Conservation (phyloP, 805 yeast species). For the Kuraishia floccosa region DNA sequence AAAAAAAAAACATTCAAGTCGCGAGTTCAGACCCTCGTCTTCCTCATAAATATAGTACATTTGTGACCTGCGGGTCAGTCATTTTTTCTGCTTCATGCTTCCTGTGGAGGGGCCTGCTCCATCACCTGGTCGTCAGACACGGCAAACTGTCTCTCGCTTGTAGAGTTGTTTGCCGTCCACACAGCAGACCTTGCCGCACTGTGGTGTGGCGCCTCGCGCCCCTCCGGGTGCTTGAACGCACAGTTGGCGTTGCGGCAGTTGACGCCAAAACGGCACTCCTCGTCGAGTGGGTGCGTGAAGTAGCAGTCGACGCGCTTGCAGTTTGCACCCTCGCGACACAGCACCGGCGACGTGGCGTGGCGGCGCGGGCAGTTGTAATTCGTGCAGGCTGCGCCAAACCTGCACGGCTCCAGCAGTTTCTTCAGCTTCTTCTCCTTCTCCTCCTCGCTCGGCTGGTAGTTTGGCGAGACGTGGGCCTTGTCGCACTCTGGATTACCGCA, state of each 20-base stretch:
- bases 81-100: too few relatives aligned
- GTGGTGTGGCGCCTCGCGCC: slow-evolving; percentile 30
- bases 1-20: too few relatives aligned
- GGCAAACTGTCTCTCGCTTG: slow-evolving; percentile 62
- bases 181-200: slow-evolving; percentile 15
- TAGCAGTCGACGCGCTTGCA: slow-evolving; percentile 76
- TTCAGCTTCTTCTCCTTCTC: slow-evolving; percentile 22
- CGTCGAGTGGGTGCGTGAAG: slow-evolving; percentile 73
- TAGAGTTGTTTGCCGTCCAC: slow-evolving; percentile 21
- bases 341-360: slow-evolving; percentile 63
- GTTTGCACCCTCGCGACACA: slow-evolving; percentile 74
- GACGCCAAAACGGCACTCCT: slow-evolving; percentile 70
- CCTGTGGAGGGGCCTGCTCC: slow-evolving; percentile 52
- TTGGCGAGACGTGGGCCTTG: slow-evolving; percentile 78
- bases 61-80: too few relatives aligned
- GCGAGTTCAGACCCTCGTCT: too few relatives aligned
- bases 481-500: slow-evolving; percentile 55
- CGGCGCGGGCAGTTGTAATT: slow-evolving; percentile 72
- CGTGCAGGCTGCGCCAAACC: slow-evolving; percentile 66
- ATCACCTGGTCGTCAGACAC: slow-evolving; percentile 64
- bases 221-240: slow-evolving; percentile 71
- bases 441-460: slow-evolving; percentile 18
- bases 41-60: too few relatives aligned
- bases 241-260: slow-evolving; percentile 67
- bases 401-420: slow-evolving; percentile 69